A percentile compares a stretch with the other conserved stretches of the same genome.
Conservation (phyloP, 129 eudicot genomes). For the Kitagawia praeruptora region DNA sequence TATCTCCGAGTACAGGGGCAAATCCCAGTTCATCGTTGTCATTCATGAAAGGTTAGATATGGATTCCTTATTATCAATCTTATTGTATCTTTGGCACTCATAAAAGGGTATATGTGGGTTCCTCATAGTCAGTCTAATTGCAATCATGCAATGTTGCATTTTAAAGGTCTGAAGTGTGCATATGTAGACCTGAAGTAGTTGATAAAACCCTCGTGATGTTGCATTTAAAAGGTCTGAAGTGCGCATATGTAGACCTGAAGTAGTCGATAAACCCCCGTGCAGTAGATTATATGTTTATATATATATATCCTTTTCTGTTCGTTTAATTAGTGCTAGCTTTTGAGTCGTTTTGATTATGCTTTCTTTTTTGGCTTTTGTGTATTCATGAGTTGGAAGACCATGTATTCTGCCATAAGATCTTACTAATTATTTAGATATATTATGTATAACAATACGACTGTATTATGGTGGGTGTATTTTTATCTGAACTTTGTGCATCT, state of each 20-base stretch:
- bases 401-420: neutral
- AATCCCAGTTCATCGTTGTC: constrained; percentile 87
- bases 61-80: neutral
- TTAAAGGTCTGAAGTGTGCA: neutral
- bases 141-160: neutral
- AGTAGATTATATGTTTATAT: neutral
- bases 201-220: neutral
- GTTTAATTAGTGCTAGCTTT: neutral
- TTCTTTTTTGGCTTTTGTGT: constrained; percentile 1
- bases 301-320: neutral
- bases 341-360: neutral
- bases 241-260: neutral
- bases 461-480: neutral
- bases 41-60: constrained; percentile 71
- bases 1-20: constrained; percentile 66
- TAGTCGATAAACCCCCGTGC: neutral
- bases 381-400: neutral
- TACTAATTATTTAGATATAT: neutral
- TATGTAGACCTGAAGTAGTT: neutral
- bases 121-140: neutral
- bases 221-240: neutral
- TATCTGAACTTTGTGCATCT: neutral
- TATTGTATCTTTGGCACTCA: constrained; percentile 39
- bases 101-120: constrained; percentile 43
- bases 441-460: neutral